A percentile compares a stretch with the other conserved stretches of the same genome.
phyloP scores from a whole-genome alignment of 805 yeast genomes.

The Candida boidinii region DNA sequence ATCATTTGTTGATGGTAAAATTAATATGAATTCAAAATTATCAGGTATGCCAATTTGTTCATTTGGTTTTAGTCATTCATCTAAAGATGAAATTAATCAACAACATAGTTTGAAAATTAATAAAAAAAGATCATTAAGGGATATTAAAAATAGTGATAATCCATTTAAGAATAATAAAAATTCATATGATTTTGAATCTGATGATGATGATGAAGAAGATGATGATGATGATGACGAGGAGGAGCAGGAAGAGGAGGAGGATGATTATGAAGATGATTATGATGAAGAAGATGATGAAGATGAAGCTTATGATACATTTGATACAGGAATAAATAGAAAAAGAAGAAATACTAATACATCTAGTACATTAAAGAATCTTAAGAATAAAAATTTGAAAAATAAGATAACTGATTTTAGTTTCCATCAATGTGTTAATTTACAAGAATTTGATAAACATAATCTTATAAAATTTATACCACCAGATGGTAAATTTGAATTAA shows the following conservation, averaged over 20 bases:
- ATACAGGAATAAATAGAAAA: conserved; percentile 73
- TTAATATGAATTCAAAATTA: conserved; percentile 61
- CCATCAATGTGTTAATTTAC: conserved; percentile 89
- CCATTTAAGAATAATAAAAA: too few species aligned
- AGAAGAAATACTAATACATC: conserved; percentile 87
- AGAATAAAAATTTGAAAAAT: conserved; percentile 66
- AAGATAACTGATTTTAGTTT: too few species aligned
- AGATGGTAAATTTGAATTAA: conserved; percentile 77
- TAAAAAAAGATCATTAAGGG: too few species aligned
- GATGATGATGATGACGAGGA: conserved; percentile 34
- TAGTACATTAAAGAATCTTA: conserved; percentile 56
- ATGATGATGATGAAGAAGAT: conserved; percentile 28
- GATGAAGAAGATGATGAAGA: conserved; percentile 21
- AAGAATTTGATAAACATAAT: conserved; percentile 68
- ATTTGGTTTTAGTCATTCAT: too few species aligned
- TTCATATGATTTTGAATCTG: too few species aligned
- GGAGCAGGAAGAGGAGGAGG: conserved; percentile 31
- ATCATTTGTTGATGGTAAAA: conserved; percentile 69
- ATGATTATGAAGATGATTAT: conserved; percentile 24
- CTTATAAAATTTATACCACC: conserved; percentile 44
- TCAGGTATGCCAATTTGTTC: conserved; percentile 81
- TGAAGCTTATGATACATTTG: conserved; percentile 75
- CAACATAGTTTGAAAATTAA: too few species aligned
- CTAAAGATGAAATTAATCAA: too few species aligned
- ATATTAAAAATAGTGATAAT: too few species aligned